Base-by-base conservation (phyloP, 2,329 filamentous ascomycete genomes). In the Exutisphaerella laricina region DNA sequence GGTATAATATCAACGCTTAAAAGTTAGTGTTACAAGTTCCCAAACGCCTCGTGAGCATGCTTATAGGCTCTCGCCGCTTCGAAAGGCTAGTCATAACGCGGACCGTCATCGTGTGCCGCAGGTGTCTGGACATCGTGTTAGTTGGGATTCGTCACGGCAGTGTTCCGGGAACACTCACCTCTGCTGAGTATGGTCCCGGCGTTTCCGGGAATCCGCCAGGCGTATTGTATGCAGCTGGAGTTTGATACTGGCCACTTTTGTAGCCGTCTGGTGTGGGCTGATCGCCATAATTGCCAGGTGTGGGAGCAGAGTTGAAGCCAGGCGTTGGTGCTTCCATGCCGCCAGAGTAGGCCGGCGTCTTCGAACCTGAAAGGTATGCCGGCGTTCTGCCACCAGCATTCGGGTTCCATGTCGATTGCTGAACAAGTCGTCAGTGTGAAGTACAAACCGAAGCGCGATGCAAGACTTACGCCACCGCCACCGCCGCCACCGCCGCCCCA, bases 331-430 rank as follows among this genome's bases (percentile, higher is more conserved):
- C 83, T 55, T 90, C 85, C 54, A 85, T 87, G 0, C 57, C 53
- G 14, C 58, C 60, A 17, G 47, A 39, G 60, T 85, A 88, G 1
- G 79, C 82, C 3, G 88, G 88, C 1, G 88, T 94, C 64, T 89
- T 83, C n/a, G 79, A 82, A 5, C 83, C 82, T 43, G 65, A 22
- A n/a, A 50, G 34, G 23, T 55, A 41, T 74, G 78, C 85, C 2
- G 87, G 84, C 25, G 66, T 67, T 25, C 63, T 58, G 30, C 55
- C 56, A 20, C 57, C 57, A 21, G 51, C 50, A 41, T 61, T 63
- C 26, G 65, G 55, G 46, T 62, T 63, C 63, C 63, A 67, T 2
- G 63, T 60, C 7, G 61, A 61, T 48, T 57, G 55, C 58, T 64
- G 51, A 38, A 8, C 26, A 31, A 22, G 21, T 42, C 36, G 43